Percentiles rank a stretch among this genome's conserved stretches.
These are phyloP conservation scores for Pelargonium australe DNA, from an alignment of 441 rosid genomes.

Conservation along the genomic window DNA sequence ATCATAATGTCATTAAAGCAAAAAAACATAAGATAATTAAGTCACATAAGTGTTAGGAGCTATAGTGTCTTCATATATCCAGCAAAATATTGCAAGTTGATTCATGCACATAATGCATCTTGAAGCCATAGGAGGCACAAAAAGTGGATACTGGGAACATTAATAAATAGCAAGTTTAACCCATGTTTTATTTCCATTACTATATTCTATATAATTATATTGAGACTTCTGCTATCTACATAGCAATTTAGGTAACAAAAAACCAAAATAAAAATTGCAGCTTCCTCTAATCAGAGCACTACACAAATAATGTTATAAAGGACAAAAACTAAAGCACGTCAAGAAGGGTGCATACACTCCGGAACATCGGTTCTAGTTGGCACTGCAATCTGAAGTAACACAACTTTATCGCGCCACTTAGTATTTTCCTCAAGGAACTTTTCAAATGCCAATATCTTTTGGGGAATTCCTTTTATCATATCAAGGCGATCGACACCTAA, in stretches of 20 bases:
- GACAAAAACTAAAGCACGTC: slow-evolving; percentile 18
- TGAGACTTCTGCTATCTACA: neutral
- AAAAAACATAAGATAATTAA: no score
- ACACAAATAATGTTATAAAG: neutral
- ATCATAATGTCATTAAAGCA: no score
- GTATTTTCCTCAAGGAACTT: slow-evolving; percentile 96
- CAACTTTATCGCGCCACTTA: slow-evolving; percentile 93
- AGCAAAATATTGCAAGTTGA: neutral
- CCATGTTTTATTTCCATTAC: no score
- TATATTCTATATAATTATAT: neutral
- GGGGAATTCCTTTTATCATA: slow-evolving; percentile 99
- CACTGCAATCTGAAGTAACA: slow-evolving; percentile 93
- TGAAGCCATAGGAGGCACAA: no score
- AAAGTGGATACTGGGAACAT: no score
- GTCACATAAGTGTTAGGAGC: no score
- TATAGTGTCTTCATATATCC: no score
- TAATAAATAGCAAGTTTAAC: no score
- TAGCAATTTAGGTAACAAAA: neutral
- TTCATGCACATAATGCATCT: neutral
- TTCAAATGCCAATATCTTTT: slow-evolving; percentile 95
- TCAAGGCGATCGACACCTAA: slow-evolving; percentile 98
- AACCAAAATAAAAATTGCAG: neutral
- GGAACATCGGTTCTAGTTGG: slow-evolving; percentile 99
- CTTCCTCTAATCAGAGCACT: neutral
- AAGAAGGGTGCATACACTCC: slow-evolving; percentile 61